Base-by-base conservation (phyloP, 139 green algal species). In the Chloropicon primus region DNA sequence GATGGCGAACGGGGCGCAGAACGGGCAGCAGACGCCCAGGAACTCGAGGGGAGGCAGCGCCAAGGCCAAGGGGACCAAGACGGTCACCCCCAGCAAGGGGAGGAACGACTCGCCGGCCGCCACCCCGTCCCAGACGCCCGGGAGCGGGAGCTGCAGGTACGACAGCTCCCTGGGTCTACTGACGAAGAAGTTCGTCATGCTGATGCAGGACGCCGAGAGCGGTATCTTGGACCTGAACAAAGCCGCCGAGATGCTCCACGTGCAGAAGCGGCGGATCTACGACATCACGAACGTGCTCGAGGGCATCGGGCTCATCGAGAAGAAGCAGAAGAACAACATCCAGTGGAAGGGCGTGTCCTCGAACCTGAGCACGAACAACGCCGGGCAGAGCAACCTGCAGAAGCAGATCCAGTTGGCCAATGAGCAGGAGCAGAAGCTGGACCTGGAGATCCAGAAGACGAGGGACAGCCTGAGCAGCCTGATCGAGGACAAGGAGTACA, bases 211-310 rank as follows among this genome's bases (percentile, higher is more conserved):
- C 1, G 87, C 93, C 2, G 76, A 81, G 0, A 86, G 91, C 53
- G 90, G 92, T 0, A 80, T 91, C 0, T 77, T 98, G 22, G 94
- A 98, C 79, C 87, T 98, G 17, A 98, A 98, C 79, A 85, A 85
- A 25, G 94, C 94, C 2, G 93, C 92, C 17, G 85, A 93, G 10
- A 84, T 76, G 25, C 82, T 98, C 21, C 80, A 89, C 17, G 92
- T 97, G 0, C 90, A 97, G 80, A 98, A 98, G 85, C 88, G 94
- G 3, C 86, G 94, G 5, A 97, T 98, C 74, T 98, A 98, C 74
- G 94, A 98, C 87, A 98, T 98, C 78, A 98, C 94, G 22, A 98
- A 98, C 71, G 94, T 98, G 73, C 81, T 98, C 27, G 94, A 98
- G 80, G 94, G 94, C 53, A 96, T 98, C 21, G 94, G 92, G 0